Evolutionary conservation across 2,329 filamentous ascomycete species (phyloP).

Genomic region (Rugonectria rugulosa): DNA sequence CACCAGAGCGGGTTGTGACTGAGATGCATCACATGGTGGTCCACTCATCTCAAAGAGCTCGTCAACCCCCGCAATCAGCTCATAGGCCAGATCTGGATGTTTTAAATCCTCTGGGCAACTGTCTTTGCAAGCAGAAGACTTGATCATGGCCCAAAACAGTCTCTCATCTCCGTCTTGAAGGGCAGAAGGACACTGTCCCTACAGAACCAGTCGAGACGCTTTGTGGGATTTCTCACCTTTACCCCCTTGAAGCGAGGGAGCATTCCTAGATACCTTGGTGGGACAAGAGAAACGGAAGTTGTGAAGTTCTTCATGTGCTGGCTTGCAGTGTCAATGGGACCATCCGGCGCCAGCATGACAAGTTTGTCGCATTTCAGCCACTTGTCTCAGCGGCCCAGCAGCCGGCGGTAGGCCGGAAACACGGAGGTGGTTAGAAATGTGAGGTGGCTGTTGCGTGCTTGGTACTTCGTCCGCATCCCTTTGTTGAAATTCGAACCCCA

Average conservation of each 20-base stretch:
- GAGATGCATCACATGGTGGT: slow-evolving; percentile 30
- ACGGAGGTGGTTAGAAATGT: slow-evolving; percentile 26
- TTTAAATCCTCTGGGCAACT: slow-evolving; percentile 15
- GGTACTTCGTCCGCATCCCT: too few relatives aligned
- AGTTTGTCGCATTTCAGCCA: slow-evolving; percentile 19
- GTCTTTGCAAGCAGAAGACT: slow-evolving; percentile 1
- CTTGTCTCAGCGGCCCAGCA: slow-evolving; percentile 25
- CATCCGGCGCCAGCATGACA: slow-evolving; percentile 14
- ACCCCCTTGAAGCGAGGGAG: too few relatives aligned
- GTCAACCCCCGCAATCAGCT: slow-evolving; percentile 29
- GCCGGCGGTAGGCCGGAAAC: slow-evolving; percentile 19
- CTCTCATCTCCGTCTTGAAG: slow-evolving; percentile 8
- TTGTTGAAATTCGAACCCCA: too few relatives aligned
- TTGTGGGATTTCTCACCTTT: background rate
- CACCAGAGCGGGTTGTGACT: slow-evolving; percentile 34
- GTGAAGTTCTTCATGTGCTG: too few relatives aligned
- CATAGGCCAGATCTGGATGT: slow-evolving; percentile 27
- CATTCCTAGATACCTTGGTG: too few relatives aligned
- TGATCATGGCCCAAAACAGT: background rate
- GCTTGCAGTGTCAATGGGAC: background rate
- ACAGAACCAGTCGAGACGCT: background rate
- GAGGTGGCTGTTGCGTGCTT: too few relatives aligned
- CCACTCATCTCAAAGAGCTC: slow-evolving; percentile 29
- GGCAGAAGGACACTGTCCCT: background rate
- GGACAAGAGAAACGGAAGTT: too few relatives aligned